Base-by-base conservation (phyloP, 192 early-diverging fungal species). In the Coemansia sp. region DNA sequence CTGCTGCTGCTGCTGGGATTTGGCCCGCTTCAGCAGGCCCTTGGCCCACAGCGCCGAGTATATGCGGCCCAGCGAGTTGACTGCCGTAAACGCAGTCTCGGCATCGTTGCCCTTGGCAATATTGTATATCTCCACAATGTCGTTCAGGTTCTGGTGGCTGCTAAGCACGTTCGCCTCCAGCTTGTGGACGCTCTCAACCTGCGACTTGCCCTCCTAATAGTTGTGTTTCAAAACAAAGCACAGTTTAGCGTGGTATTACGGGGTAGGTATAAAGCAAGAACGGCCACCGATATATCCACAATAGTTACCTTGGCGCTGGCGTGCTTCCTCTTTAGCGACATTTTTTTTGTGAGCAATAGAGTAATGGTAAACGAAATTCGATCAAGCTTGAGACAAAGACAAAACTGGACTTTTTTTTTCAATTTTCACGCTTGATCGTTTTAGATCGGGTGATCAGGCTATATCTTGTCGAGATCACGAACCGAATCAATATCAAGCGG, bases 121-220 rank as follows among this genome's bases (percentile, higher is more conserved):
- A 2, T 23, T 31, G 31, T 71, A 58, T 32, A 95, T 72, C 16
- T 79, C 71, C 5, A 87, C 86, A 38, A 95, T 77, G 59, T 90
- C 87, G 72, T 92, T 92, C 11, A 93, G 72, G 42, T 88, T 80
- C 24, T 88, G 77, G 69, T 86, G 89, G 66, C 82, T 86, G 45
- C 80, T 83, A 18, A 85, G 79, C 29, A 90, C 80, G 25, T 71
- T 80, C 18, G 82, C 77, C 66, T 92, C 93, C 32, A 89, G 58
- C 49, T 71, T 53, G 49, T 72, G 81, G 23, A 89, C 80, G 48
- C 78, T 28, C 29, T 61, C 67, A 16, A 74, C 30, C 28, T 60
- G 38, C 46, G 54, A 40, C 27, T 33, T 53, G 24, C 35, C 43
- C 19, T 62, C 58, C 24, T 64, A 47, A n/a, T n/a, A n/a, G n/a